Percentiles rank a stretch among this genome's conserved stretches.
phyloP scores from a whole-genome alignment of 2,329 filamentous ascomycete species.

The Talaromyces sp. region DNA sequence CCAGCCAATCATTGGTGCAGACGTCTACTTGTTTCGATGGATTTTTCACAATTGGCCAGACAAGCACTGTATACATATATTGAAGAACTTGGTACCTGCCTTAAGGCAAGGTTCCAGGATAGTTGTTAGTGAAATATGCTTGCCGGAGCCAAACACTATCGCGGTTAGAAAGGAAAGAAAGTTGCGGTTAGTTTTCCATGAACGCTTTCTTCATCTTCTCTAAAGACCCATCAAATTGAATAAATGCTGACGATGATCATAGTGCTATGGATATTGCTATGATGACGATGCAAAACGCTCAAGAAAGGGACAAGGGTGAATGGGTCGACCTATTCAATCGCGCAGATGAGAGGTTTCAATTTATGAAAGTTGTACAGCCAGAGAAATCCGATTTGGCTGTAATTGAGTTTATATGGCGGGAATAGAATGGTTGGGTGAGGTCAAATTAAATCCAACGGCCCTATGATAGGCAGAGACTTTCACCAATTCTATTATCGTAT shows the following conservation, averaged over 20 bases:
- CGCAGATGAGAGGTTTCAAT: neutral
- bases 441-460: neutral
- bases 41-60: slow-evolving; percentile 29
- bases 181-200: neutral
- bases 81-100: slow-evolving; percentile 21
- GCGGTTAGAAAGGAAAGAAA: neutral
- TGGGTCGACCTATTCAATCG: neutral
- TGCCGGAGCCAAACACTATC: neutral
- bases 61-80: slow-evolving; percentile 22
- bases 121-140: neutral
- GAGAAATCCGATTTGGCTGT: neutral
- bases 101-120: neutral
- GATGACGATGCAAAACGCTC: neutral
- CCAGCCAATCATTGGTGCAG: slow-evolving; percentile 23
- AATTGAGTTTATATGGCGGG: neutral
- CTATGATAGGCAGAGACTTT: neutral
- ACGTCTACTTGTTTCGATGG: slow-evolving; percentile 25
- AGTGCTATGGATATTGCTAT: neutral
- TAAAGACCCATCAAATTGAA: neutral
- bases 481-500: neutral
- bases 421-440: neutral
- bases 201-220: neutral
- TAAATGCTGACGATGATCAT: neutral
- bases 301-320: neutral
- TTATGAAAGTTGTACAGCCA: neutral